Evolutionary conservation across 2,329 filamentous ascomycete species (phyloP).

Genomic region (Uncinocarpus reesii): DNA sequence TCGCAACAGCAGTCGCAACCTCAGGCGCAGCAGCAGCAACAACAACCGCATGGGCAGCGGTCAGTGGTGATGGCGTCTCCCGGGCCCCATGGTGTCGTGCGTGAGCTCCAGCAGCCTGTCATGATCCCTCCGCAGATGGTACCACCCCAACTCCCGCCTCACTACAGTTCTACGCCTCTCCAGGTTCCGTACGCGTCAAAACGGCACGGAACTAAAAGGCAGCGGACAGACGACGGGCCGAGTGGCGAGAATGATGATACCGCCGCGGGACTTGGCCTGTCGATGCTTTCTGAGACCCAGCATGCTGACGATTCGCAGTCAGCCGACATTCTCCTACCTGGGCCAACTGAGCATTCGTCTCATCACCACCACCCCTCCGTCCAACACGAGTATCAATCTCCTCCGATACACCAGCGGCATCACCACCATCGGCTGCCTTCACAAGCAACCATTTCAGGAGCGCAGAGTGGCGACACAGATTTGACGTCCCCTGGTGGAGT

Average conservation of each 20-base stretch:
- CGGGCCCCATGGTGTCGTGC: conserved; percentile 24
- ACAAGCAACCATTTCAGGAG: conserved; percentile 56
- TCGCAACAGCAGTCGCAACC: conserved; percentile 28
- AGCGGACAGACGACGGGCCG: conserved; percentile 24
- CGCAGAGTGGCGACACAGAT: conserved; percentile 51
- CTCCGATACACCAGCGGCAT: conserved; percentile 45
- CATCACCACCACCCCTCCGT: conserved; percentile 24
- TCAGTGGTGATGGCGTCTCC: conserved; percentile 26
- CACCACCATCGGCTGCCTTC: conserved; percentile 76
- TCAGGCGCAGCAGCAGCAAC: conserved; percentile 5
- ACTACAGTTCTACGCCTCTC: conserved; percentile 27
- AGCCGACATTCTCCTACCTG: conserved; percentile 29
- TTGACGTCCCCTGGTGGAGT: conserved; percentile 31
- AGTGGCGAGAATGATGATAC: conserved; percentile 21
- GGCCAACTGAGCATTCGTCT: conserved; percentile 25
- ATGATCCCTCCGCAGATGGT: conserved; percentile 28
- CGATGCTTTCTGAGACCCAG: conserved; percentile 26
- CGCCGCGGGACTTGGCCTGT: conserved; percentile 25
- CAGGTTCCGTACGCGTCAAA: conserved; percentile 24
- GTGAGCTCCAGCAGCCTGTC: conserved; percentile 24
- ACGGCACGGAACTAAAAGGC: conserved; percentile 29
- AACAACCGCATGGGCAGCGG: conserved; percentile 20
- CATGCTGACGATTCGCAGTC: conserved; percentile 26
- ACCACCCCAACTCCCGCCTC: conserved; percentile 27
- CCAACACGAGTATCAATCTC: conserved; percentile 32